Percentiles rank a stretch among this genome's conserved stretches.
Evolutionary conservation across 768 basidiomycete genomes (phyloP).

Genomic region (Rossbeevera mucosa): DNA sequence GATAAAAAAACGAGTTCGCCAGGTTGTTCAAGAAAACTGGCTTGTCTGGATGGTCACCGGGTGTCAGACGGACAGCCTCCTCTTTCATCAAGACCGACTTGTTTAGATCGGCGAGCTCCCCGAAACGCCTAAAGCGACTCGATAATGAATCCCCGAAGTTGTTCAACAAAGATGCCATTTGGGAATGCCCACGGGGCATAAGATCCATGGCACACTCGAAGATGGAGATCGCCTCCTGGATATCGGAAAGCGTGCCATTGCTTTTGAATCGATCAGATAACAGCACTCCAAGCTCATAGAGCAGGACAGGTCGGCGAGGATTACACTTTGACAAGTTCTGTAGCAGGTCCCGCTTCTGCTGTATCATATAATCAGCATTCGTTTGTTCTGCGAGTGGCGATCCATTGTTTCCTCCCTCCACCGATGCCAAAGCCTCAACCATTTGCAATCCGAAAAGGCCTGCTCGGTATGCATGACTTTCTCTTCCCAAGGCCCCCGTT

Average conservation of each 20-base stretch:
- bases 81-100: not conserved
- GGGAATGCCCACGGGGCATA: too few relatives aligned
- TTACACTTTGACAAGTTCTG: too few relatives aligned
- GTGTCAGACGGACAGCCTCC: not conserved
- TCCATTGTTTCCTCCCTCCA: too few relatives aligned
- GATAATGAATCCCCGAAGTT: not conserved
- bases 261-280: too few relatives aligned
- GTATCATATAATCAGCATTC: too few relatives aligned
- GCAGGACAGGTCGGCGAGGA: too few relatives aligned
- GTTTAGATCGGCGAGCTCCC: not conserved
- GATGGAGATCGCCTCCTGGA: too few relatives aligned
- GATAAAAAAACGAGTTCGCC: not conserved
- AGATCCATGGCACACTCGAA: not conserved
- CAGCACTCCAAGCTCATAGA: too few relatives aligned
- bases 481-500: not conserved
- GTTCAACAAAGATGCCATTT: not conserved
- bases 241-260: too few relatives aligned
- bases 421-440: too few relatives aligned
- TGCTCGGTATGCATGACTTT: not conserved
- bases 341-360: too few relatives aligned
- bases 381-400: too few relatives aligned
- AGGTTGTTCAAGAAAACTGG: not conserved
- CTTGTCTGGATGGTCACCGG: not conserved
- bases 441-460: not conserved
- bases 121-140: not conserved